Base-by-base conservation (phyloP, 2,329 filamentous ascomycete species). In the Diplocarpon rosae region DNA sequence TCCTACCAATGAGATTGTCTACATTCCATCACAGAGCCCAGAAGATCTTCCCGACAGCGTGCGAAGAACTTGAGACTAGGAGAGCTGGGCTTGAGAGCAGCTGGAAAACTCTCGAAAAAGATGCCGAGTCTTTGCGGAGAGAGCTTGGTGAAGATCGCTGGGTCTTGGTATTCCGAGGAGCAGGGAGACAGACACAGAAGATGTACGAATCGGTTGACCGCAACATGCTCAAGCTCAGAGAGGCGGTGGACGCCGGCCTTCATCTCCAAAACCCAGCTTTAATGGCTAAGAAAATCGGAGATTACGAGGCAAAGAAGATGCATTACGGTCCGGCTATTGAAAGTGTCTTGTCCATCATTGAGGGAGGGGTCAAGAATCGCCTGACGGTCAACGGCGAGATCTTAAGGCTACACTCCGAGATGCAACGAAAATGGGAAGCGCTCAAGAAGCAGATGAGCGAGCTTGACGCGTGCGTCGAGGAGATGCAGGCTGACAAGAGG, bases 371-470 rank as follows among this genome's bases (percentile, higher is more conserved):
- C 58, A 85, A 85, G 60, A 88, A 96, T 59, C 79, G 92, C n/a
- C 70, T 95, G 39, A 96, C 92, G 0, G 87, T 96, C 44, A 96
- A 98, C 59, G 92, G 92, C 36, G 92, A 96, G 65, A 92, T 96
- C 50, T 65, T 96, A 24, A 78, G 88, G 36, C 70, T 96, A 28
- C 83, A 95, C 57, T 76, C 79, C 6, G 89, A 96, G 56, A 83
- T 95, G 68, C 81, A 87, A 58, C 72, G 78, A n/a, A 81, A 83
- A 56, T 93, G 89, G 77, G 76, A 82, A 52, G 74, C 76, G 3
- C 68, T 95, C 41, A 86, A 88, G 59, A 72, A 74, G 12, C 78
- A 85, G 50, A 90, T 92, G 68, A 74, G 70, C 47, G 83, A 89
- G 5, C 80, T 92, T 67, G 86, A 95, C 61, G 60, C 71, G 6